These are phyloP conservation scores for Pythium oligandrum DNA, from an alignment of 352 stramenopile genomes.

Conservation along the genomic window DNA sequence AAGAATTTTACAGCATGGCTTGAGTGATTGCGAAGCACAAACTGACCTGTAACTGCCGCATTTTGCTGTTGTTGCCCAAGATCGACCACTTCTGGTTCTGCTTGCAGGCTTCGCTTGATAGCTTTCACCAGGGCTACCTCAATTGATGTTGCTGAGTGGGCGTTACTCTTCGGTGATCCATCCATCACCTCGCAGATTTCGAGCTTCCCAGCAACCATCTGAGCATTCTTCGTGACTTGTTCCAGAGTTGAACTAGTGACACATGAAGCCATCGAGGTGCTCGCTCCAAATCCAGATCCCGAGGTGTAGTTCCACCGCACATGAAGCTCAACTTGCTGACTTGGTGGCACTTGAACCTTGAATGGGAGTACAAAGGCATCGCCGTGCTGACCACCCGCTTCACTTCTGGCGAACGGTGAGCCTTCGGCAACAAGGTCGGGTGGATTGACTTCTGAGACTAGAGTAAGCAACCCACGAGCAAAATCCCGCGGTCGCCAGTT, in stretches of 20 bases:
- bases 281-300: conserved; percentile 56
- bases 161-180: conserved; percentile 1
- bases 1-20: conserved; percentile 61
- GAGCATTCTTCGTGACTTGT: conserved; percentile 40
- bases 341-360: conserved; percentile 30
- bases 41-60: conserved; percentile 42
- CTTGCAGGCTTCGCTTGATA: conserved; percentile 51
- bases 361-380: conserved; percentile 21
- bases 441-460: conserved; percentile 38
- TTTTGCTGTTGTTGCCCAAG: conserved; percentile 78
- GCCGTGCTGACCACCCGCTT: too few species aligned
- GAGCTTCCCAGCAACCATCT: conserved; percentile 52
- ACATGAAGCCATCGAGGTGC: conserved; percentile 61
- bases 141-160: conserved; percentile 26
- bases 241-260: conserved; percentile 63
- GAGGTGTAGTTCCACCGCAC: conserved; percentile 65
- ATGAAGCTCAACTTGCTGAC: conserved; percentile 32
- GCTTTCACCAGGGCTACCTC: conserved; percentile 65
- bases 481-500: conserved; percentile 42
- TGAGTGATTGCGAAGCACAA: conserved; percentile 70
- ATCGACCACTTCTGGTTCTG: conserved; percentile 69
- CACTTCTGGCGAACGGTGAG: too few species aligned
- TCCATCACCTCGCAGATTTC: conserved; percentile 33
- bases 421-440: not conserved
- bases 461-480: conserved; percentile 47